These are phyloP conservation scores for Collybiopsis confluens DNA, from an alignment of 768 basidiomycete genomes.

Conservation along the genomic window DNA sequence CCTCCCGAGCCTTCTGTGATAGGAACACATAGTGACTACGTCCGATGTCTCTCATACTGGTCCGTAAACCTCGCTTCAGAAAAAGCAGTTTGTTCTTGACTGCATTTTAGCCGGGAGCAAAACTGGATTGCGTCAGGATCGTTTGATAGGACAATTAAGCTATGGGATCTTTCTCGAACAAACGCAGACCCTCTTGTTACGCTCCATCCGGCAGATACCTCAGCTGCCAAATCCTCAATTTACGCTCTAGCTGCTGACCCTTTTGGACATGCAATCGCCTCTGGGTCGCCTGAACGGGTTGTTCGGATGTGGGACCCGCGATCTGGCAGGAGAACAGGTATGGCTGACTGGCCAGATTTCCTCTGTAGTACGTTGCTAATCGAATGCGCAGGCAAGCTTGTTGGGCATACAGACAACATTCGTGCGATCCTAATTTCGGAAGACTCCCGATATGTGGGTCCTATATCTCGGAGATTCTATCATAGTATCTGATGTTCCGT, in stretches of 20 bases:
- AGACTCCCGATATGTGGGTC: slow-evolving; percentile 83
- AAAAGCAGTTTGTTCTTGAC: slow-evolving; percentile 11
- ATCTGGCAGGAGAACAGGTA: slow-evolving; percentile 65
- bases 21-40: slow-evolving; percentile 82
- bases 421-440: slow-evolving; percentile 85
- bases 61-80: slow-evolving; percentile 24
- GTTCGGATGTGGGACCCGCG: slow-evolving; percentile 93
- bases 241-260: slow-evolving; percentile 81
- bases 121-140: slow-evolving; percentile 92
- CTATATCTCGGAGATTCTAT: background rate
- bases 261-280: slow-evolving; percentile 76
- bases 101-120: slow-evolving; percentile 60
- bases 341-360: background rate
- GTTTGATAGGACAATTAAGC: slow-evolving; percentile 88
- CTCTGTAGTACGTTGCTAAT: background rate
- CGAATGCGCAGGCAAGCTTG: slow-evolving; percentile 62
- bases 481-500: slow-evolving; percentile 6
- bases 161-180: slow-evolving; percentile 77
- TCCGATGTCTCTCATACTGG: slow-evolving; percentile 75
- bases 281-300: slow-evolving; percentile 89
- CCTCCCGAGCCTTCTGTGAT: slow-evolving; percentile 61
- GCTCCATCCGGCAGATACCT: slow-evolving; percentile 62
- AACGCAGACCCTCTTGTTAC: slow-evolving; percentile 51
- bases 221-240: slow-evolving; percentile 63
- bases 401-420: slow-evolving; percentile 97